Base-by-base conservation (phyloP, 768 basidiomycete species). In the Leccinum boreale region DNA sequence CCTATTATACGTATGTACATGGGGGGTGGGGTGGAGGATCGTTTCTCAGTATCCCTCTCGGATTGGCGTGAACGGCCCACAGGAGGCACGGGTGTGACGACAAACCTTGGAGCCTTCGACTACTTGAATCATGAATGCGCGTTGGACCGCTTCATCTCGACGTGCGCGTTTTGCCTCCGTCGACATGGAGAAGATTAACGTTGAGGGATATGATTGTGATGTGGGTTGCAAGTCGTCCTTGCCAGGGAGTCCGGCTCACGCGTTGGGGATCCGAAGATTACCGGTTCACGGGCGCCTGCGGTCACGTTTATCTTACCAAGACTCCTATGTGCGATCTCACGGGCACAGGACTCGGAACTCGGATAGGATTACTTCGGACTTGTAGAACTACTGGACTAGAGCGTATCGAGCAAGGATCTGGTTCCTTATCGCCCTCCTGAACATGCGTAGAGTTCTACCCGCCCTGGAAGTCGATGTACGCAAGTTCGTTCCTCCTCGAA, bases 91-190 rank as follows among this genome's bases (percentile, higher is more conserved):
- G 39, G 39, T 36, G n/a, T n/a, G 39, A 17, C 39, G 52, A 78
- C 81, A 50, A 57, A 85, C 86, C 70, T 80, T 73, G 53, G 82
- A 73, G 8, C 79, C 87, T 52, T 85, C 85, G 58, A 70, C 76
- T n/a, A 79, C 75, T 65, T 88, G 87, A 19, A 89, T 62, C 46
- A 74, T 71, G 58, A 87, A 80, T 33, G 87, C 87, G 63, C 74
- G 74, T 21, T 87, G 79, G 50, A 81, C 78, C 58, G 85, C 82
- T 67, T 82, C 77, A 52, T 77, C 76, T 36, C 79, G 75, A 58
- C 77, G 79, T 53, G 74, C 71, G 61, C 75, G 75, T 55, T 61
- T 59, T 11, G 56, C 45, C 17, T 57, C 55, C 15, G 53, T 70
- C 31, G 69, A 60, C 71, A 74, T 74, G 60, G 44, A 47, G 29